Base-by-base conservation (phyloP, 2,329 filamentous ascomycete species). In the Fusarium veterinarium region DNA sequence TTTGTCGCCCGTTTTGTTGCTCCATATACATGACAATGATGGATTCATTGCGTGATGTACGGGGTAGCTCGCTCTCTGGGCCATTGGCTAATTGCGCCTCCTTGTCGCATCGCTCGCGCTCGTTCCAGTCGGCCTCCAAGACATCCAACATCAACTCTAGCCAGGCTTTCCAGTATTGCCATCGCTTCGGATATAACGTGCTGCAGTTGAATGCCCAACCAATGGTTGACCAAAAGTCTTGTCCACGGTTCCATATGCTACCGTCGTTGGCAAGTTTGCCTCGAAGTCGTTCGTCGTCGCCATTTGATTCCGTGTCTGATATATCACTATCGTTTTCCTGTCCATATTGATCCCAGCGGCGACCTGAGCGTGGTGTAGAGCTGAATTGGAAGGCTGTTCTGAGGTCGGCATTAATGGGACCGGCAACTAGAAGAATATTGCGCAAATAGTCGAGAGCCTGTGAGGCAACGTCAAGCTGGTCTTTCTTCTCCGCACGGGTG, bases 131-230 rank as follows among this genome's bases (percentile, higher is more conserved):
- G 6, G 85, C 84, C 72, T 96, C 92, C 17, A 98, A 83, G 11
- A 93, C 89, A 76, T 95, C 92, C 9, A 97, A 81, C 87, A 97
- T 92, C 69, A 92, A 91, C 38, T 91, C 88, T 19, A 98, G 84
- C 93, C 94, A 97, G 12, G 90, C 82, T 75, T 88, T 90, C 95
- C 95, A 98, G 77, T 91, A 88, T 55, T 86, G 87, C 95, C 96
- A 98, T 25, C 95, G 88, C 44, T 88, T 86, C 3, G 90, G 90
- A 74, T 95, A 86, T 37, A 88, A 81, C 4, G 92, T 87, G 57
- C 94, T 95, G 83, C 95, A 98, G 79, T 95, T 96, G 80, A 98
- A 95, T 0, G 93, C 92, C 96, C 96, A 98, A 7, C 95, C 96
- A 0, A 96, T 88, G 0, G 93, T 89, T 45, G 91, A 89, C 94